Evolutionary conservation across 306 rosid species (phyloP).

Genomic region (Benincasa hispida): DNA sequence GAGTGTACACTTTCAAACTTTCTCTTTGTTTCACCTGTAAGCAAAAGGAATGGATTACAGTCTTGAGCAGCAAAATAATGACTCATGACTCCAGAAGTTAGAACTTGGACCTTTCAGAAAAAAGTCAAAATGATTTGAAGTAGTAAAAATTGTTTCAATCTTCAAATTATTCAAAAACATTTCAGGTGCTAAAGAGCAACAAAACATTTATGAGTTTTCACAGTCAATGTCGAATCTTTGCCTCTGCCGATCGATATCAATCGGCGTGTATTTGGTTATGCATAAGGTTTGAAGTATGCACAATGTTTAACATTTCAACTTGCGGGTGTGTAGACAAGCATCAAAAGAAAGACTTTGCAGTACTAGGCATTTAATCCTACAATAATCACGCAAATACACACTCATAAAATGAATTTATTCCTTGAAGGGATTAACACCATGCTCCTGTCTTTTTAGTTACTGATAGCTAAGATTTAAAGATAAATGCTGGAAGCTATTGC

Average conservation of each 20-base stretch:
- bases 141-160: not conserved
- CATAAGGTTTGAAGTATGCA: not conserved
- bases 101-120: not conserved
- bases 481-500: not conserved
- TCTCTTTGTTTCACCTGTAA: constrained; percentile 81
- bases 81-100: not conserved
- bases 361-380: not conserved
- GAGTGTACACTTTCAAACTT: constrained; percentile 84
- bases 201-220: not conserved
- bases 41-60: not conserved
- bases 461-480: not conserved
- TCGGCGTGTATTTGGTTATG: not conserved
- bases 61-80: not conserved
- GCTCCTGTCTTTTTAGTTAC: not conserved
- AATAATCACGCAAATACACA: not conserved
- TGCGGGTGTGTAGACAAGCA: not conserved
- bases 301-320: not conserved
- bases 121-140: not conserved
- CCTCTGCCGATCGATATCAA: not conserved
- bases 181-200: not conserved
- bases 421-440: not conserved
- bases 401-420: not conserved
- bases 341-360: not conserved
- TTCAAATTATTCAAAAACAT: not conserved
- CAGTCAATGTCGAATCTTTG: not conserved